A percentile compares a stretch with the other conserved stretches of the same genome.
Conservation (phyloP, 2,329 filamentous ascomycete genomes). For the Albophoma yamanashiensis region DNA sequence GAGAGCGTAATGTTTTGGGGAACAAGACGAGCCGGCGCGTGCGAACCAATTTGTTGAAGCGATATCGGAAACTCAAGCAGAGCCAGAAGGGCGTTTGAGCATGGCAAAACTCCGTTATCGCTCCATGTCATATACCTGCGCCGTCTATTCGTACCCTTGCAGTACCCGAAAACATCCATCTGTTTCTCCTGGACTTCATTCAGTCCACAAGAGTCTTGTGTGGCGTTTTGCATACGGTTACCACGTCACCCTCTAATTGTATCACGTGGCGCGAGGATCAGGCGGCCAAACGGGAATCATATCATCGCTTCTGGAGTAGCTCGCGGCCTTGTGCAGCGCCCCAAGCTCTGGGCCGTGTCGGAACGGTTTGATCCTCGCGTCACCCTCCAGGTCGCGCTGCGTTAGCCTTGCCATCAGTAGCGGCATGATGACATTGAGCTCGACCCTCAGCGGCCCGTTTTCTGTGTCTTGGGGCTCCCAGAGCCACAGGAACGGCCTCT, state of each 20-base stretch:
- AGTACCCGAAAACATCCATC: too few relatives aligned
- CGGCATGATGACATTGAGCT: constrained; percentile 1
- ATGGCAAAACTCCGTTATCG: neutral
- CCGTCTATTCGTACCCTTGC: neutral
- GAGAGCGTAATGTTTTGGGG: neutral
- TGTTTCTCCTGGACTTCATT: too few relatives aligned
- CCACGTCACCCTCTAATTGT: neutral
- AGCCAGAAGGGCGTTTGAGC: neutral
- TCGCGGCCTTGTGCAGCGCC: neutral
- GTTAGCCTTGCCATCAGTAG: neutral
- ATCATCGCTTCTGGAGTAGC: neutral
- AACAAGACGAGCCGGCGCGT: too few relatives aligned
- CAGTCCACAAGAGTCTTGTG: too few relatives aligned
- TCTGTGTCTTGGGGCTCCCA: neutral
- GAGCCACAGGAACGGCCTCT: neutral
- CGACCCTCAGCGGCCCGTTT: neutral
- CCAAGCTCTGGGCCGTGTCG: neutral
- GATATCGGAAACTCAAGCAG: neutral
- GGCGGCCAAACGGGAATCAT: neutral
- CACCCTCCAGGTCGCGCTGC: neutral
- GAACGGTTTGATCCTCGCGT: constrained; percentile 1
- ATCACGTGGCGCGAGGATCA: neutral
- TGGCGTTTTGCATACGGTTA: neutral
- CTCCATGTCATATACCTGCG: neutral
- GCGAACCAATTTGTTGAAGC: too few relatives aligned